Conservation (phyloP, 163 green algal species). For the Scenedesmus sp. region DNA sequence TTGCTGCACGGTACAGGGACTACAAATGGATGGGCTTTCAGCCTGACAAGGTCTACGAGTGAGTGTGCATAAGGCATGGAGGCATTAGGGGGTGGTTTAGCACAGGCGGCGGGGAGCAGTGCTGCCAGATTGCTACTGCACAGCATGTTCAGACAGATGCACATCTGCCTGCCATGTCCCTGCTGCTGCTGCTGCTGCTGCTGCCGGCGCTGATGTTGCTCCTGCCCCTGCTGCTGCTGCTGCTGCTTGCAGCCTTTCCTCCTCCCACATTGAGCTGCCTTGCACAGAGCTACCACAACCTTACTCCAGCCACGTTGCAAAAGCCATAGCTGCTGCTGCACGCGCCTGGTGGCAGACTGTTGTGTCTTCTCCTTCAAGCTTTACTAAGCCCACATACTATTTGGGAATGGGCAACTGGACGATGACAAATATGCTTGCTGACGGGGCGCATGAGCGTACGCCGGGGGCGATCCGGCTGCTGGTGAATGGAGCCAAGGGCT, state of each 20-base stretch:
- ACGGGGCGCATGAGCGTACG: constrained; percentile 39
- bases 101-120: neutral
- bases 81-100: neutral
- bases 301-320: neutral
- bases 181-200: neutral
- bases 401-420: neutral
- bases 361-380: constrained; percentile 9
- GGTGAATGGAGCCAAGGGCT: constrained; percentile 13
- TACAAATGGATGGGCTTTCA: constrained; percentile 47
- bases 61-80: neutral
- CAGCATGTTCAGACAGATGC: neutral
- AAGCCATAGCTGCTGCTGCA: neutral
- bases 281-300: neutral
- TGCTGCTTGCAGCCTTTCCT: neutral
- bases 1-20: constrained; percentile 19
- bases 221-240: neutral
- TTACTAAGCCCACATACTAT: constrained; percentile 32
- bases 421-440: constrained; percentile 24
- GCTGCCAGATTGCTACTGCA: neutral
- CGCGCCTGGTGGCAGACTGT: constrained; percentile 16
- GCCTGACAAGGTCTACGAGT: constrained; percentile 33
- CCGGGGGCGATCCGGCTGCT: constrained; percentile 24
- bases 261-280: constrained; percentile 14
- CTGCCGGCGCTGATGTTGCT: neutral
- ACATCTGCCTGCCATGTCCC: no score